Evolutionary conservation across 208 protist species (phyloP).

Genomic region (Leishmania lainsoni): DNA sequence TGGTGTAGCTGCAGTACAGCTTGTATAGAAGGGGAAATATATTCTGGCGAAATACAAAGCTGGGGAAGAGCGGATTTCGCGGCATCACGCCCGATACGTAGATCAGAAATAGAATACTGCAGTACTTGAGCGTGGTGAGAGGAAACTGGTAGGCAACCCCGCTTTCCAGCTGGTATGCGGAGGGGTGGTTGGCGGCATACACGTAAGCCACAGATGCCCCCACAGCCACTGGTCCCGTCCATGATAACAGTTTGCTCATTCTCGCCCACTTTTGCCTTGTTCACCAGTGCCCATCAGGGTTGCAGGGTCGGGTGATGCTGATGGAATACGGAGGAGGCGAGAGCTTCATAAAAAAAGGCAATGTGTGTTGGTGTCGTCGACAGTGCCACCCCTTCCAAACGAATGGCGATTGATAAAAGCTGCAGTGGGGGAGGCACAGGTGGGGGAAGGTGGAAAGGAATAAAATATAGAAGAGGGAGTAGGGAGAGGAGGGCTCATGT

Average conservation of each 20-base stretch:
- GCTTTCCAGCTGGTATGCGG: slow-evolving; percentile 4
- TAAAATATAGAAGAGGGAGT: neutral
- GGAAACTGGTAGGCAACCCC: slow-evolving; percentile 22
- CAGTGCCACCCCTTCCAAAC: neutral
- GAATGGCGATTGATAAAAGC: neutral
- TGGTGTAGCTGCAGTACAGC: slow-evolving; percentile 65
- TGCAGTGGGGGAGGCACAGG: neutral
- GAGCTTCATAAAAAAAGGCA: neutral
- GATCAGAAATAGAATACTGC: slow-evolving; percentile 31
- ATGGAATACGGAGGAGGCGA: neutral
- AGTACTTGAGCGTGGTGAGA: slow-evolving; percentile 29
- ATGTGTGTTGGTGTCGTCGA: neutral
- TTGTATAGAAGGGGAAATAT: slow-evolving; percentile 74
- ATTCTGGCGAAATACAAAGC: slow-evolving; percentile 47
- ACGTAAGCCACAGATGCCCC: slow-evolving; percentile 35
- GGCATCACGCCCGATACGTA: slow-evolving; percentile 55
- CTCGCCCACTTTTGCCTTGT: neutral
- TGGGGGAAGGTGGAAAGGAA: neutral
- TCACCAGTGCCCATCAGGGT: neutral
- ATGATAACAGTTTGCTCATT: slow-evolving; percentile 3
- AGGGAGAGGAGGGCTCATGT: neutral
- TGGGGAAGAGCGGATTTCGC: slow-evolving; percentile 61
- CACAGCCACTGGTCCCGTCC: slow-evolving; percentile 27
- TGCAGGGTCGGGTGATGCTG: neutral
- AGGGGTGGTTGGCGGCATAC: slow-evolving; percentile 33